Evolutionary conservation across 805 yeast genomes (phyloP), one percentile per base, ranked within the genome.

Genomic region (Candida xiaguanensis): DNA sequence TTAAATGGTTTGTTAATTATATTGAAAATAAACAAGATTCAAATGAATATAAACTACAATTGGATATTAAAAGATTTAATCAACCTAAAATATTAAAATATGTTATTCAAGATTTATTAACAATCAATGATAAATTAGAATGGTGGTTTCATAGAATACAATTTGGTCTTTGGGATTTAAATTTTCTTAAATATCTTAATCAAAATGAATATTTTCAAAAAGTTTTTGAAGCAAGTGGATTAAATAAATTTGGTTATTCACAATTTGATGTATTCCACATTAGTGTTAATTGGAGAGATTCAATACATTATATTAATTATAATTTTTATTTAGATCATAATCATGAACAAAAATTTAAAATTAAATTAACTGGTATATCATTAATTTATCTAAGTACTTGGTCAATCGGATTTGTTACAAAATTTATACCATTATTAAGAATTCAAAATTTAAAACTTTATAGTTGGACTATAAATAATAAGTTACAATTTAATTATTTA

Each of bases 151-250:
- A 59, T 18, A 56, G 60, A 17, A 46, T 68, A 20, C 67, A 63
- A 43, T 53, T 66, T 39, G 74, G 73, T 4, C 47, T 67, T 16
- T 68, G 74, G 74, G 61, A 63, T 43, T 50, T 68, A 40, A 53
- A 59, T 25, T 57, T 63, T 37, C 43, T 66, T 32, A 63, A 65
- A 44, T 67, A 54, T 48, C 40, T 67, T 43, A 68, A 68, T 47
- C 72, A 68, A 43, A 65, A 66, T 30, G 55, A 51, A 1, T 61
- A 48, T 40, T 66, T 67, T 45, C 63, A 56, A 43, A 36, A 49
- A 8, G 39, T 52, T 12, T 57, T 61, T 36, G 44, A 46, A 4
- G 34, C 34, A 3, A 29, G 39, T 7, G 25, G 40, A 8, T 19
- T 31, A 3, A 48, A 52, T 27, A 27, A 36, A 15, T 40, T 42